Evolutionary conservation across 2,329 filamentous ascomycete species (phyloP).

Genomic region (Calonectria ilicicola): DNA sequence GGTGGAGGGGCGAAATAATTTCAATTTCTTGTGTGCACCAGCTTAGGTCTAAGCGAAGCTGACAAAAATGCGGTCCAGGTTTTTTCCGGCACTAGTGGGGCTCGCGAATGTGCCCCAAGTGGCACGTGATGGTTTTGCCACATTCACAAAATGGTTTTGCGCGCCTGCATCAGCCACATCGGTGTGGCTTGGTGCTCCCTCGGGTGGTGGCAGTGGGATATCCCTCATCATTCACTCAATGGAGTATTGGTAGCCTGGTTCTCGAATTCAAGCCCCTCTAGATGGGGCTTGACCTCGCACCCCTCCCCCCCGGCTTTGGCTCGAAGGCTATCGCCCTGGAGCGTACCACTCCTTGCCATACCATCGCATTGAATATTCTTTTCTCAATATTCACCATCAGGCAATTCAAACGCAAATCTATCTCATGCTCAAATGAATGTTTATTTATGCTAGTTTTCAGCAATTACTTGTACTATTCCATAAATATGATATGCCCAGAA

Average conservation of each 20-base stretch:
- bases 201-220: neutral
- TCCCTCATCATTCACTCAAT: neutral
- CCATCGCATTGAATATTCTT: neutral
- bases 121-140: slow-evolving; percentile 32
- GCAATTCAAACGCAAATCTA: neutral
- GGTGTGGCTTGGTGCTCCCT: neutral
- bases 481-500: slow-evolving; percentile 22
- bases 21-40: slow-evolving; percentile 54
- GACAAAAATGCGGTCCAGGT: slow-evolving; percentile 41
- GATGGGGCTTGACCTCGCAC: too few species aligned
- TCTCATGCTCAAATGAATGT: neutral
- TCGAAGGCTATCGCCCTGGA: too few species aligned
- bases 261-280: too few species aligned
- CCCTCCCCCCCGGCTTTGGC: too few species aligned
- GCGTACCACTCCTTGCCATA: too few species aligned
- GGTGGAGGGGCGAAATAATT: slow-evolving; percentile 57
- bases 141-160: neutral
- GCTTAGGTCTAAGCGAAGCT: slow-evolving; percentile 54
- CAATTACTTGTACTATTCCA: neutral
- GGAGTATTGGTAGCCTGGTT: too few species aligned
- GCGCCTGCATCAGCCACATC: neutral
- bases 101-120: slow-evolving; percentile 25
- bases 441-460: neutral
- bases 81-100: slow-evolving; percentile 44
- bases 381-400: slow-evolving; percentile 20